Base-by-base conservation (phyloP, 2,329 filamentous ascomycete species). In the Talaromyces verruculosus region DNA sequence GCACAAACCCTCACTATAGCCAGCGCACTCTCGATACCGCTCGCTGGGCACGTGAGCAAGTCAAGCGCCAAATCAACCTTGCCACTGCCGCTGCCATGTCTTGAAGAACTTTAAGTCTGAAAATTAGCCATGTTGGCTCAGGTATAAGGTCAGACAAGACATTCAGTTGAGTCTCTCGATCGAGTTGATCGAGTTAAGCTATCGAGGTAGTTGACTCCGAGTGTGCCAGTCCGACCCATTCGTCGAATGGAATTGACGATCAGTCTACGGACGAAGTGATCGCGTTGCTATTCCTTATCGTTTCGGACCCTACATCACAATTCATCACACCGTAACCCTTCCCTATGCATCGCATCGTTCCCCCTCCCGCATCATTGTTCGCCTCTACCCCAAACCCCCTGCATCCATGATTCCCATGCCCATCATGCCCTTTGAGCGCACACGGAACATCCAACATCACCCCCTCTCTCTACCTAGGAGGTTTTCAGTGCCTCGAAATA, bases 41-140 rank as follows among this genome's bases (percentile, higher is more conserved):
- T 76, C 91, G 94, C 73, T 99, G 95, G 95, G 93, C 95, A 69
- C 90, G 94, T 68, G 95, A 98, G 81, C 93, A 97, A 78, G 93
- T 98, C 78, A 98, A 97, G 86, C 91, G 92, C 73, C 95, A 99
- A 67, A 74, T 79, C 65, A 77, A 73, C 71, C 64, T 80, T 69
- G 74, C 76, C 43, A 76, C 77, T 63, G 73, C 74, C 13, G 74
- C 73, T 51, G 73, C 74, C 35, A 79, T 79, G 78, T 75, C 78
- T 37, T 80, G 78, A 76, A 62, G 28, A 37, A 25, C 30, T 5
- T 7, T 15, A 11, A 11, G 6, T n/a, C 19, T 57, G 53, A 57
- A 55, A 6, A 37, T 17, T 15, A 5, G n/a, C 53, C n/a, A 25
- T 1, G 11, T 15, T 37, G n/a, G 49, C 47, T 11, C 47, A 63